phyloP scores from a whole-genome alignment of 257 asterid species.

The Solanum stenotomum region DNA sequence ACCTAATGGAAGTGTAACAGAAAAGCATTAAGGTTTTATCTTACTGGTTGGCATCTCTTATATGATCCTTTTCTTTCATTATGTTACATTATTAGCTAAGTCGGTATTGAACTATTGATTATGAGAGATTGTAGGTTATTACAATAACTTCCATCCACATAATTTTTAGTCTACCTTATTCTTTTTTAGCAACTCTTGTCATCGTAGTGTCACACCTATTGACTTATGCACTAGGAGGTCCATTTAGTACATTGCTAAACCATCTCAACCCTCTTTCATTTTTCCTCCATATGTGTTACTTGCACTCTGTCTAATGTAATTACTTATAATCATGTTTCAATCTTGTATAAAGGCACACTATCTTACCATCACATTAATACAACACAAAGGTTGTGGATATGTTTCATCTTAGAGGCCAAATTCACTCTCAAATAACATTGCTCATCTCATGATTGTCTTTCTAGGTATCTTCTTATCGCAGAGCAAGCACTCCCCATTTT shows the following conservation, averaged over 20 bases:
- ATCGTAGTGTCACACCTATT: neutral
- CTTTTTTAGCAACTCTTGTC: neutral
- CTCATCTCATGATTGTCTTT: neutral
- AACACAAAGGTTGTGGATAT: neutral
- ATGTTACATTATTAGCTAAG: too few species aligned
- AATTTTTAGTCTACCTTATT: neutral
- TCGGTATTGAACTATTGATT: too few species aligned
- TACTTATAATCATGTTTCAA: neutral
- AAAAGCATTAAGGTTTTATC: neutral
- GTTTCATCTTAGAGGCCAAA: neutral
- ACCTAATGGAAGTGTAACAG: neutral
- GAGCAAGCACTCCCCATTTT: neutral
- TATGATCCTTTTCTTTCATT: too few species aligned
- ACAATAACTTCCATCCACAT: neutral
- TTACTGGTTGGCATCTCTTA: too few species aligned
- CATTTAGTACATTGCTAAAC: neutral
- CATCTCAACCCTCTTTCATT: neutral
- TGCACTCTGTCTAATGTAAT: neutral
- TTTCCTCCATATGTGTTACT: neutral
- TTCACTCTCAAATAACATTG: neutral
- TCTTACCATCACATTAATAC: neutral
- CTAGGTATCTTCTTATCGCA: neutral
- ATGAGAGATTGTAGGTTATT: neutral
- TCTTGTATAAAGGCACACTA: neutral
- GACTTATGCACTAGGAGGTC: neutral